phyloP scores from a whole-genome alignment of 768 basidiomycete species.

The Lentinula aciculospora region DNA sequence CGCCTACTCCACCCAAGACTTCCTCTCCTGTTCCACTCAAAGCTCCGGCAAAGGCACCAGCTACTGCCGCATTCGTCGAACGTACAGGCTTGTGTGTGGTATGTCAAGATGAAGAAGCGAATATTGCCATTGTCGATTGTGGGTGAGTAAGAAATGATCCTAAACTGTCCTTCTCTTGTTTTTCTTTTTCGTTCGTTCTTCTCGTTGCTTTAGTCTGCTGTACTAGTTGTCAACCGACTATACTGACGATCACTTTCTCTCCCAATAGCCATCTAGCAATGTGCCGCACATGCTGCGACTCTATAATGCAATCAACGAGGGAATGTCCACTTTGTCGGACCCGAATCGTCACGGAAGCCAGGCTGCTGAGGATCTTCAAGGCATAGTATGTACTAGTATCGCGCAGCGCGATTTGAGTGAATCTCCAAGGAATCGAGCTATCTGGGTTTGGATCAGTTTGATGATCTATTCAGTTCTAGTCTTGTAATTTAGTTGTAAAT shows the following conservation, averaged over 20 bases:
- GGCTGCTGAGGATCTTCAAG: constrained; percentile 74
- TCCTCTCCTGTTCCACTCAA: constrained; percentile 22
- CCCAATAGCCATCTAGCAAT: constrained; percentile 66
- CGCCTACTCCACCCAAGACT: constrained; percentile 13
- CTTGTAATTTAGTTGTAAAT: too few species aligned
- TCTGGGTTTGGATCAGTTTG: too few species aligned
- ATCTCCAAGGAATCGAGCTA: background rate
- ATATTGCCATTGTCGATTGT: constrained; percentile 91
- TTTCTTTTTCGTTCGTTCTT: background rate
- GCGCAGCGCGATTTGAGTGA: constrained; percentile 7
- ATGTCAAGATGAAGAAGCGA: constrained; percentile 93
- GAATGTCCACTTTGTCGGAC: constrained; percentile 92
- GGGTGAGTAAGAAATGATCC: constrained; percentile 54
- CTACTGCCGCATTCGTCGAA: constrained; percentile 35
- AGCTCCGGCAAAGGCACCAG: constrained; percentile 30
- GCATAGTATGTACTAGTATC: constrained; percentile 22
- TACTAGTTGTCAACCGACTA: background rate
- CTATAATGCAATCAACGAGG: constrained; percentile 70
- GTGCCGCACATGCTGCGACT: constrained; percentile 74
- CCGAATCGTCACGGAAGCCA: constrained; percentile 76
- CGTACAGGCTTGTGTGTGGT: constrained; percentile 82
- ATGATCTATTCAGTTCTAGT: too few species aligned
- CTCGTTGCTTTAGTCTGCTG: background rate
- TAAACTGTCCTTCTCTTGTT: constrained; percentile 25
- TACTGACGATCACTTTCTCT: constrained; percentile 1